These are phyloP conservation scores for Backusella psychrophila DNA, from an alignment of 192 early-diverging fungal genomes.

Conservation along the genomic window DNA sequence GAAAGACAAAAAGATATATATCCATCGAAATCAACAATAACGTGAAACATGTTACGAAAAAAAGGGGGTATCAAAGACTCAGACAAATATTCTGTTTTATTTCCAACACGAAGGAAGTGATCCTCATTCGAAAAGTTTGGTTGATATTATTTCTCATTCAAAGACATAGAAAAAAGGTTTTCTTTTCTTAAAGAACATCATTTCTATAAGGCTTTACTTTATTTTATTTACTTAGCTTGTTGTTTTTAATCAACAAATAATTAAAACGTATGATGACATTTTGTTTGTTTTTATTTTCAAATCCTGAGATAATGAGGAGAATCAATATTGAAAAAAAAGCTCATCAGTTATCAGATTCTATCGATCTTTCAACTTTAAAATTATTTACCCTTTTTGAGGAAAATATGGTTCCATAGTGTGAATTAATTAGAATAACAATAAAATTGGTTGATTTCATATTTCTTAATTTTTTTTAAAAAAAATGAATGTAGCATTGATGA, in stretches of 20 bases:
- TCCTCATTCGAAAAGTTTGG: neutral
- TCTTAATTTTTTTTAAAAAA: too few relatives aligned
- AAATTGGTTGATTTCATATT: too few relatives aligned
- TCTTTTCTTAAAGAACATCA: neutral
- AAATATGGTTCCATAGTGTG: neutral
- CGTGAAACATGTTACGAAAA: conserved; percentile 1
- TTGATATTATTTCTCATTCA: neutral
- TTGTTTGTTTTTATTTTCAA: neutral
- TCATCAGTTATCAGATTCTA: neutral
- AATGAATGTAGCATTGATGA: too few relatives aligned
- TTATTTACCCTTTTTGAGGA: neutral
- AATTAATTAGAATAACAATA: neutral
- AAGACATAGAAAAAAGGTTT: neutral
- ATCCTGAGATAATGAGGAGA: neutral
- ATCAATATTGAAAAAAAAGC: neutral
- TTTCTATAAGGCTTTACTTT: neutral
- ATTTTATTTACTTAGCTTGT: neutral
- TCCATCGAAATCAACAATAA: neutral
- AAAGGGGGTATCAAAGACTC: neutral
- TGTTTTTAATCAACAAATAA: neutral
- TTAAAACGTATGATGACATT: neutral
- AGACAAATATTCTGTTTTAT: neutral
- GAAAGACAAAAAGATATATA: neutral
- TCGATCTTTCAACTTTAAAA: neutral
- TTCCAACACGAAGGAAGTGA: neutral